Conservation (phyloP, 345 rosid species). For the Eucalyptus microcorys region DNA sequence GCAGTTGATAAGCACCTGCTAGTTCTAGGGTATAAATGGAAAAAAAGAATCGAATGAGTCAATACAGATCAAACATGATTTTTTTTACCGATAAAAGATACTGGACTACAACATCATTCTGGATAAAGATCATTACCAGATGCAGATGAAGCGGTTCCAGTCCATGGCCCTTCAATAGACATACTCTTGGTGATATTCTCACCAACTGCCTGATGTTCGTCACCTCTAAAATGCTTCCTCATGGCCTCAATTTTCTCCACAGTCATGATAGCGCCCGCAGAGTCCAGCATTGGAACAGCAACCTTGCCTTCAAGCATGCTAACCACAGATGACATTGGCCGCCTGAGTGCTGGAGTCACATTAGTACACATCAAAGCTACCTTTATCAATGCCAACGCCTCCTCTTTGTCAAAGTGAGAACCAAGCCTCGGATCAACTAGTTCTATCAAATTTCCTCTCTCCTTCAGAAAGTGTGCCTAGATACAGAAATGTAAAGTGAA, state of each 20-base stretch:
- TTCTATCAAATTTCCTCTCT: not conserved
- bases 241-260: constrained; percentile 4
- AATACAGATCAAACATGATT: too few species aligned
- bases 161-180: not conserved
- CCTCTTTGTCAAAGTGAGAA: not conserved
- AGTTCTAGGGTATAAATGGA: too few species aligned
- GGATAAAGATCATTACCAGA: too few species aligned
- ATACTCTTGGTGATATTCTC: not conserved
- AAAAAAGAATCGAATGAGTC: too few species aligned
- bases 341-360: not conserved
- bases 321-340: constrained; percentile 6
- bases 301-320: constrained; percentile 10
- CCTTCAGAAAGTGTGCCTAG: constrained; percentile 2
- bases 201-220: not conserved
- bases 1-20: too few species aligned
- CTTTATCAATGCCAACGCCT: not conserved
- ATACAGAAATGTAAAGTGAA: not conserved
- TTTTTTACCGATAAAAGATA: too few species aligned
- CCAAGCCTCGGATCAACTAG: constrained; percentile 5
- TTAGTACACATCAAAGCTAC: constrained; percentile 5
- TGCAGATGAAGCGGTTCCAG: too few species aligned
- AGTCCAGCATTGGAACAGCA: not conserved
- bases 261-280: not conserved
- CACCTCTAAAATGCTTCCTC: constrained; percentile 10
- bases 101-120: too few species aligned